phyloP scores from a whole-genome alignment of 441 rosid species.

The Croton setiger region DNA sequence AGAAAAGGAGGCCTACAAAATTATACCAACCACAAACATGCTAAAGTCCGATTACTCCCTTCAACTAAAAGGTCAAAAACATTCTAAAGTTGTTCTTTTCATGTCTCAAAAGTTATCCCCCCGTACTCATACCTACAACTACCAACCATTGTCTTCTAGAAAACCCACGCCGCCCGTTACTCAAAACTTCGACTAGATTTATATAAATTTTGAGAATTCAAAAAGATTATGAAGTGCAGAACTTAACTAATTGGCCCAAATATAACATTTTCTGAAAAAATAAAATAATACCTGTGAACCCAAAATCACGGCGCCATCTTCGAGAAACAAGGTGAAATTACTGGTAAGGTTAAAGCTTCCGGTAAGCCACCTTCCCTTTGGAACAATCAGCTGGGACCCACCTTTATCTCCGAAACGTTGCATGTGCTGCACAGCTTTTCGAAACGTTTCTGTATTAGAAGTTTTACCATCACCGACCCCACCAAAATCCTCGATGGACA shows the following conservation, averaged over 20 bases:
- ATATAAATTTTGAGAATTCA: background rate
- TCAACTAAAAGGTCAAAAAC: constrained; percentile 7
- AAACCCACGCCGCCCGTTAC: no score
- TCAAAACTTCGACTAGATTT: background rate
- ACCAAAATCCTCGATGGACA: constrained; percentile 75
- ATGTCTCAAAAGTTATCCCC: background rate
- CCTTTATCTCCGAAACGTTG: constrained; percentile 42
- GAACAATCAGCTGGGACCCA: constrained; percentile 75
- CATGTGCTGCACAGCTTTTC: constrained; percentile 55
- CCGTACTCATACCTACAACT: no score
- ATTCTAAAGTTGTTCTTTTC: background rate
- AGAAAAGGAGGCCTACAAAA: no score
- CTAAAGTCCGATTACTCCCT: constrained; percentile 12
- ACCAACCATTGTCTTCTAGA: no score
- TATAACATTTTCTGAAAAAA: background rate
- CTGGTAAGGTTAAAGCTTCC: constrained; percentile 91
- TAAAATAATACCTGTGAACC: constrained; percentile 61
- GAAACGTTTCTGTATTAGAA: constrained; percentile 69
- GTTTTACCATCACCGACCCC: constrained; percentile 84
- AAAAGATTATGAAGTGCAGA: background rate
- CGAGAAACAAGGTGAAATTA: constrained; percentile 78
- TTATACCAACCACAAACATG: no score
- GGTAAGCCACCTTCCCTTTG: constrained; percentile 73
- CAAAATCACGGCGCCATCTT: constrained; percentile 66
- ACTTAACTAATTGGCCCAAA: background rate